These are phyloP conservation scores for Elsinoe batatas DNA, from an alignment of 2,329 filamentous ascomycete genomes.

Conservation along the genomic window DNA sequence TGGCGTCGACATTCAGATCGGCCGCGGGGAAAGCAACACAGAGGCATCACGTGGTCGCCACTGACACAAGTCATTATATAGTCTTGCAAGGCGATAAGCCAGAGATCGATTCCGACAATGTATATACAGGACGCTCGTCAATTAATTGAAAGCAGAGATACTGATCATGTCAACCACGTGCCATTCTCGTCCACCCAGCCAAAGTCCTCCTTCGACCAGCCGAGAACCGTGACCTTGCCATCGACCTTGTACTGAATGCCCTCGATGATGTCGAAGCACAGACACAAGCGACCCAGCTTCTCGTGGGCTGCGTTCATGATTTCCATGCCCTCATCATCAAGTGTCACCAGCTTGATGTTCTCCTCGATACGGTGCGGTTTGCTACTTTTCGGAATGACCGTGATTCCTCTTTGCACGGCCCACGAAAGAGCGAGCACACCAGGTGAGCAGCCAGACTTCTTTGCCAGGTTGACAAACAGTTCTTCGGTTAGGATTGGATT, in stretches of 20 bases:
- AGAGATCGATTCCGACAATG: no score
- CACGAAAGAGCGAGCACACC: conserved; percentile 4
- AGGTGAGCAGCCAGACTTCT: background rate
- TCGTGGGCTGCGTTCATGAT: background rate
- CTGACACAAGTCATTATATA: no score
- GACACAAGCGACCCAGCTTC: background rate
- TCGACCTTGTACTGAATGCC: conserved; percentile 2
- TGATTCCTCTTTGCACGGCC: conserved; percentile 3
- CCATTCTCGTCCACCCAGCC: conserved; percentile 4
- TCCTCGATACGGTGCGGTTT: background rate
- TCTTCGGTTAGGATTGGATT: background rate
- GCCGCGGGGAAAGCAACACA: no score
- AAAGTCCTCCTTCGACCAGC: conserved; percentile 6
- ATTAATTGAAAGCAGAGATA: no score
- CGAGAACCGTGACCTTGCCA: conserved; percentile 2
- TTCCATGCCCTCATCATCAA: background rate
- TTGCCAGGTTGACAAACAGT: background rate
- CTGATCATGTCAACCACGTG: conserved; percentile 7
- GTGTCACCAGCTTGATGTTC: conserved; percentile 7
- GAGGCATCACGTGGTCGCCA: no score
- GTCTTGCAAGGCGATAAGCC: no score
- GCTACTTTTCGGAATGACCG: conserved; percentile 5
- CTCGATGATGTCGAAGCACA: background rate
- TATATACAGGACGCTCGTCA: no score
- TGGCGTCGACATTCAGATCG: no score